These are phyloP conservation scores for Plasmodium gonderi DNA, from an alignment of 169 alveolate genomes.

Conservation along the genomic window DNA sequence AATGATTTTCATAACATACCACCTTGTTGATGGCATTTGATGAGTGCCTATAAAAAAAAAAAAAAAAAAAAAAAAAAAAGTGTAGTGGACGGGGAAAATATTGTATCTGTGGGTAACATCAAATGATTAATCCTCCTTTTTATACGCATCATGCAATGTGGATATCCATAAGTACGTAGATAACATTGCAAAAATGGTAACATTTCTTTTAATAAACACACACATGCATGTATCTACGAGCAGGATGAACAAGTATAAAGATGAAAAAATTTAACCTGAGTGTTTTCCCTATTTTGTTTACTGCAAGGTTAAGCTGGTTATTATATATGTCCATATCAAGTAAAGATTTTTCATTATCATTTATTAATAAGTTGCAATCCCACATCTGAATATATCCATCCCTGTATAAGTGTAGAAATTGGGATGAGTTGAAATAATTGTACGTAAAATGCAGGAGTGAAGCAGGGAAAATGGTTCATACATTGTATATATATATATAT, in stretches of 20 bases:
- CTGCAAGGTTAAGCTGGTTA: not conserved
- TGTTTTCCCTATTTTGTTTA: constrained; percentile 31
- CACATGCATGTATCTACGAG: not conserved
- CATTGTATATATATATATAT: not conserved
- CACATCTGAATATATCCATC: constrained; percentile 53
- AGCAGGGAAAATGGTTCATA: not conserved
- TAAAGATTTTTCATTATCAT: constrained; percentile 15
- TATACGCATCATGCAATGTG: not conserved
- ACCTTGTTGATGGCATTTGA: constrained; percentile 30
- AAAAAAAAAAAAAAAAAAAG: constrained; percentile 7
- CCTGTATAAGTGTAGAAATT: not conserved
- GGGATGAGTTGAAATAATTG: not conserved
- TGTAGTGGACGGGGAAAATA: not conserved
- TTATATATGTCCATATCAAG: constrained; percentile 25
- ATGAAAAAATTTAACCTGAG: constrained; percentile 8
- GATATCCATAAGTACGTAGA: not conserved
- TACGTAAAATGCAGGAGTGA: not conserved
- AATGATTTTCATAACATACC: constrained; percentile 18
- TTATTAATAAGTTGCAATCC: constrained; percentile 24
- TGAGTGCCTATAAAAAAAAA: constrained; percentile 34
- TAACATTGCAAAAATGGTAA: not conserved
- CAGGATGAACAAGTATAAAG: not conserved
- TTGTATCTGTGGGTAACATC: not conserved
- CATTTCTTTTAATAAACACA: not conserved
- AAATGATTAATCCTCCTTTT: not conserved